phyloP scores from a whole-genome alignment of 2,329 filamentous ascomycete genomes.

The Penicillium sp. region DNA sequence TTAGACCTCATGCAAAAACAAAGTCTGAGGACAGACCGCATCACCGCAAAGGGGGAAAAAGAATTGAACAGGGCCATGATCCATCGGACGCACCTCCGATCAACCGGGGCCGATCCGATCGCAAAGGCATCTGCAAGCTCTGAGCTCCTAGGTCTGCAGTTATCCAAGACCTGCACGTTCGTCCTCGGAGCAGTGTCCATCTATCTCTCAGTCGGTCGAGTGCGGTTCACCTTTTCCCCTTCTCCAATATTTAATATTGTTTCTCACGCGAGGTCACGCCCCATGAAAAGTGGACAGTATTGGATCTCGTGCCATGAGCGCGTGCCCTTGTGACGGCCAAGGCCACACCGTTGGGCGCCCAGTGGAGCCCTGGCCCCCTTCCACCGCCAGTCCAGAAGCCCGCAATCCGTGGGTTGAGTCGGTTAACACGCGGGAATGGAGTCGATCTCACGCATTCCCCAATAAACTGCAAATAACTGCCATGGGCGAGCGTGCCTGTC shows the following conservation, averaged over 20 bases:
- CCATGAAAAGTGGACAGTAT: not conserved
- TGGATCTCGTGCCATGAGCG: constrained; percentile 18
- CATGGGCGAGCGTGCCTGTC: not conserved
- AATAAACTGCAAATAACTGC: not conserved
- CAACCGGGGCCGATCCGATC: not conserved
- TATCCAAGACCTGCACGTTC: not conserved
- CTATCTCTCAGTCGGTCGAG: not conserved
- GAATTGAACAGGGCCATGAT: not conserved
- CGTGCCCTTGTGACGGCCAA: constrained; percentile 15
- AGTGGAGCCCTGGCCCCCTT: constrained; percentile 15
- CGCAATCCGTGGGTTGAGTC: constrained; percentile 17
- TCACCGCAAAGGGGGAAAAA: not conserved
- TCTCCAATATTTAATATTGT: not conserved
- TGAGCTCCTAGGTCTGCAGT: not conserved
- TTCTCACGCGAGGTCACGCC: not conserved
- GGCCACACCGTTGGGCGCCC: constrained; percentile 23
- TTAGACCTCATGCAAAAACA: not conserved
- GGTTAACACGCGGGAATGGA: constrained; percentile 27
- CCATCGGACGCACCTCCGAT: not conserved
- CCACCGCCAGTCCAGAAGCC: constrained; percentile 2
- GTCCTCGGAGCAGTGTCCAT: not conserved
- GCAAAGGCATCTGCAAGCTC: not conserved
- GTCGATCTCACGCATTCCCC: constrained; percentile 22
- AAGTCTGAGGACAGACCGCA: not conserved
- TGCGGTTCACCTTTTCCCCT: not conserved